A percentile compares a stretch with the other conserved stretches of the same genome.
These are phyloP conservation scores for Candida anutae DNA, from an alignment of 1,139 yeast genomes.

Conservation along the genomic window DNA sequence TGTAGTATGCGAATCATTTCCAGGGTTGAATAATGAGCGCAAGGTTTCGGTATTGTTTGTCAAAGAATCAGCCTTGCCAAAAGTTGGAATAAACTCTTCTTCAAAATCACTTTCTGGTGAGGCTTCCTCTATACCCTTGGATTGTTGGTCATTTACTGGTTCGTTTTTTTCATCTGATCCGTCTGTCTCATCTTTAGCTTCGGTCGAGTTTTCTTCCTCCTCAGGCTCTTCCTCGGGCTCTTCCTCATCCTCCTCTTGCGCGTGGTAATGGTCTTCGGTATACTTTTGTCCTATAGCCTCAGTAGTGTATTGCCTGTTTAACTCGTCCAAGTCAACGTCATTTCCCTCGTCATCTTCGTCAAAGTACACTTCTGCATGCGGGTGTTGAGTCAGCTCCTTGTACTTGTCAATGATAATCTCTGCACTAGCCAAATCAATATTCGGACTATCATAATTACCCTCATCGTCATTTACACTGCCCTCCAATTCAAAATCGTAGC, in stretches of 20 bases:
- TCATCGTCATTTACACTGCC: constrained; percentile 16
- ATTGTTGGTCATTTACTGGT: constrained; percentile 11
- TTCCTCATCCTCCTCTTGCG: constrained; percentile 6
- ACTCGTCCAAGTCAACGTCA: constrained; percentile 22
- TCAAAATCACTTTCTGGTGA: constrained; percentile 1
- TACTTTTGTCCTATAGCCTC: constrained; percentile 21
- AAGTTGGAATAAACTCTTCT: constrained; percentile 47
- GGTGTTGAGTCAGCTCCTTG: constrained; percentile 14
- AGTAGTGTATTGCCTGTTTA: constrained; percentile 19
- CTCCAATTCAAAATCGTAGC: constrained; percentile 32
- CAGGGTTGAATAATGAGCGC: constrained; percentile 56
- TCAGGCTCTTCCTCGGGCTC: constrained; percentile 9
- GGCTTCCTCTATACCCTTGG: neutral
- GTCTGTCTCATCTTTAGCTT: constrained; percentile 4
- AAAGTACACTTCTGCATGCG: constrained; percentile 27
- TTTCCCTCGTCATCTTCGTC: constrained; percentile 40
- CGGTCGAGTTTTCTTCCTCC: constrained; percentile 3
- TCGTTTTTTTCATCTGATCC: constrained; percentile 3
- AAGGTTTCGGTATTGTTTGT: constrained; percentile 50
- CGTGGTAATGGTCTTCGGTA: constrained; percentile 18
- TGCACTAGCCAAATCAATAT: constrained; percentile 10
- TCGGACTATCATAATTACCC: constrained; percentile 13
- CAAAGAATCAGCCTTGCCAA: constrained; percentile 19
- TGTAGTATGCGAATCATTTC: constrained; percentile 9
- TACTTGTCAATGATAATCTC: constrained; percentile 16